Evolutionary conservation across 306 rosid species (phyloP), one percentile per base, ranked within the genome.

Genomic region (Ormosia semicastrata): DNA sequence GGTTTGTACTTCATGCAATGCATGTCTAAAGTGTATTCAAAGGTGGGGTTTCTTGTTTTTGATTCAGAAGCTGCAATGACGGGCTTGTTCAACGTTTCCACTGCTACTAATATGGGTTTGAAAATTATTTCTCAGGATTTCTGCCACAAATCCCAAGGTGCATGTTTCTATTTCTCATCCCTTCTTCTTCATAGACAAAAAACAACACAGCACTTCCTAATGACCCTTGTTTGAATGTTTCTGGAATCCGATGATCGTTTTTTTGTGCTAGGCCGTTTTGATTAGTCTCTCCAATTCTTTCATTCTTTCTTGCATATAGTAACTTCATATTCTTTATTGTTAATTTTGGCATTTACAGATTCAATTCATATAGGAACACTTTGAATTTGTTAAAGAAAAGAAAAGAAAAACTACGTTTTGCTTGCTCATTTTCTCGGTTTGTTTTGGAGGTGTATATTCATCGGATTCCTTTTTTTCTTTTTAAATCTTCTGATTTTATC

Each of bases 201-300:
- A 30, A 67, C 88, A 81, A 43, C 82, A 67, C 15, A 43, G 17
- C 72, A 33, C 53, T 79, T 86, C 39, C 81, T 78, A 68, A 92
- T 96, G 98, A 83, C 85, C 81, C 66, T 77, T 63, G 75, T 83
- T 86, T 96, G 94, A 92, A 79, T 71, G 36, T 83, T 87, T 84
- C 36, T 10, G 98, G 99, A 94, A 96, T 96, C 98, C 99, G 98
- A 96, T 96, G 99, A 96, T 91, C 80, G 71, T 89, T 76, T 73
- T 89, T 88, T 62, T 89, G 70, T 89, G 85, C 66, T 89, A 86
- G 93, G 86, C 7, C 58, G 72, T 81, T 80, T 74, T 80, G 32
- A 13, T 87, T 68, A 53, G 36, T 39, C 34, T 83, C 66, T 67
- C 17, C 50, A 37, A 95, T 93, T 96, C 97, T 96, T 96, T 93